phyloP scores from a whole-genome alignment of 768 basidiomycete species.

The Termitomyces sp. region DNA sequence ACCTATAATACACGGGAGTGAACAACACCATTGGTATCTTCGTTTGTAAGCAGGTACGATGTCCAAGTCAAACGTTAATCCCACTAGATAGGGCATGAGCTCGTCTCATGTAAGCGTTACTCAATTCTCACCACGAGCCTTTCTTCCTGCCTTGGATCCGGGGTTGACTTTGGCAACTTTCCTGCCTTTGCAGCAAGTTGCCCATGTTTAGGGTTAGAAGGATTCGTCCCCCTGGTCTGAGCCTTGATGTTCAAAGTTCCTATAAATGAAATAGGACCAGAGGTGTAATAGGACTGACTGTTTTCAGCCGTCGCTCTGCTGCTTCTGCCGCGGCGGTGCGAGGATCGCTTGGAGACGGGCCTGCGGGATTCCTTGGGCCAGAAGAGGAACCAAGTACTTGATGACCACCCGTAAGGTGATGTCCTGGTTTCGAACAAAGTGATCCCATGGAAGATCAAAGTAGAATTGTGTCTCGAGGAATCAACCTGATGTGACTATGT shows the following conservation, averaged over 20 bases:
- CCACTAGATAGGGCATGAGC: constrained; percentile 16
- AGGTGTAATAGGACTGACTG: constrained; percentile 33
- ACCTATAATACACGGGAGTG: background rate
- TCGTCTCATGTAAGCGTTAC: constrained; percentile 5
- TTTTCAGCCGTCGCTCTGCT: constrained; percentile 54
- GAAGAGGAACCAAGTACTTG: constrained; percentile 38
- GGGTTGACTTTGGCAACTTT: constrained; percentile 30
- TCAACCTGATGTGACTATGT: constrained; percentile 4
- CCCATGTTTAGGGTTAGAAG: constrained; percentile 44
- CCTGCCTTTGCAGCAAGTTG: constrained; percentile 38
- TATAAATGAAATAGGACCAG: constrained; percentile 11
- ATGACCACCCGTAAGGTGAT: constrained; percentile 42
- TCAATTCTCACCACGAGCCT: constrained; percentile 22
- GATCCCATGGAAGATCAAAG: constrained; percentile 42
- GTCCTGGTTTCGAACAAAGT: constrained; percentile 47
- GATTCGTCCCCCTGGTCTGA: constrained; percentile 37
- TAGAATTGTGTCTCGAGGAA: background rate
- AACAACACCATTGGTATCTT: background rate
- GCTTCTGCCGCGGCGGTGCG: constrained; percentile 57
- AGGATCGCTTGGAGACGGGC: constrained; percentile 31
- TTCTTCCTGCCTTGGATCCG: constrained; percentile 28
- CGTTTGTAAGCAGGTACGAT: background rate
- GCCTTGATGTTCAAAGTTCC: constrained; percentile 26
- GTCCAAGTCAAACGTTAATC: constrained; percentile 9
- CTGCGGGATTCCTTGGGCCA: constrained; percentile 23